Conservation (phyloP, 169 alveolate genomes). For the Eimeria praecox region DNA sequence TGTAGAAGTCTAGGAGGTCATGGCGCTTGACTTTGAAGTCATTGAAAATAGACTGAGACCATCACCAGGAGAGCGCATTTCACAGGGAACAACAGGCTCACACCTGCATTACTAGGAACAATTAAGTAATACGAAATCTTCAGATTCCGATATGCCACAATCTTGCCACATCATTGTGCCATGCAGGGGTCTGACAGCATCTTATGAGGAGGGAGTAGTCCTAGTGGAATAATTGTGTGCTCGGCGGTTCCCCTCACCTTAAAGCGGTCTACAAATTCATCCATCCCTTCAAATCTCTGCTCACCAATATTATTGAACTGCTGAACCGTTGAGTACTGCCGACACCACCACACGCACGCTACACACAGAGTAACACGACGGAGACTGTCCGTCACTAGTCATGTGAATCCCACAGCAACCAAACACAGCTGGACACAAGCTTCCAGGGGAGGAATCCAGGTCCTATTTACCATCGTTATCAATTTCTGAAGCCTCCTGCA, state of each 20-base stretch:
- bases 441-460: no score
- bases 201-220: neutral
- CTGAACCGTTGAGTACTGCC: constrained; percentile 95
- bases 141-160: neutral
- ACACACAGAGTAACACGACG: neutral
- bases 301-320: constrained; percentile 95
- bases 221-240: neutral
- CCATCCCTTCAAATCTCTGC: constrained; percentile 97
- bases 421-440: neutral
- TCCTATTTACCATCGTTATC: constrained; percentile 90
- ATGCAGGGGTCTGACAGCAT: neutral
- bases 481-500: constrained; percentile 97
- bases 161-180: neutral
- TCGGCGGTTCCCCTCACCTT: constrained; percentile 83
- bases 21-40: constrained; percentile 94
- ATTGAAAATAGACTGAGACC: constrained; percentile 66
- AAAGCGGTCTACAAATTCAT: constrained; percentile 92
- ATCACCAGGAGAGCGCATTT: neutral
- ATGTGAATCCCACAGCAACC: neutral
- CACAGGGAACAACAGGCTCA: neutral
- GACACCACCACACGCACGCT: neutral
- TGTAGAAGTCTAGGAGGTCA: constrained; percentile 95
- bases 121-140: neutral
- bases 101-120: neutral
- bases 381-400: no score